Conservation (phyloP, 768 basidiomycete species). For the Tulasnella calospora region DNA sequence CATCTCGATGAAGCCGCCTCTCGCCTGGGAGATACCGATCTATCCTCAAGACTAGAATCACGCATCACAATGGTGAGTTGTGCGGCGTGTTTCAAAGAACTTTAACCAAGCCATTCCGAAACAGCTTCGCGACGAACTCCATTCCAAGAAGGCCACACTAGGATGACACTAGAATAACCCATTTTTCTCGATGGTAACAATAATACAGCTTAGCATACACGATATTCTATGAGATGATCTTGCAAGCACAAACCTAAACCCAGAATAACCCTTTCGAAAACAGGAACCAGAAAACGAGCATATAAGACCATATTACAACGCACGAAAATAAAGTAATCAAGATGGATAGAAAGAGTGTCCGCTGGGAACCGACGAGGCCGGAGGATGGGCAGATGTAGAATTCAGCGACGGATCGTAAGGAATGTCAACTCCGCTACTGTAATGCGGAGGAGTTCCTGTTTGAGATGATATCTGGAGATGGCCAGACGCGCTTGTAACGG, state of each 20-base stretch:
- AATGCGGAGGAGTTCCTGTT: neutral
- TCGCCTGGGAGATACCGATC: constrained; percentile 20
- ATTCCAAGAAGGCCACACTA: constrained; percentile 18
- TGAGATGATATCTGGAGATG: neutral
- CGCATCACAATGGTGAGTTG: constrained; percentile 27
- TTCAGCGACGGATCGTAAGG: neutral
- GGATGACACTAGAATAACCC: neutral
- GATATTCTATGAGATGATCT: neutral
- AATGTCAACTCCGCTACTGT: neutral
- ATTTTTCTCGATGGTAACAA: neutral
- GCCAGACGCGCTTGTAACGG: neutral
- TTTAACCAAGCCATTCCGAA: neutral
- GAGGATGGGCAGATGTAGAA: neutral
- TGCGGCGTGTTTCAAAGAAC: neutral
- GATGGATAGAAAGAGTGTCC: neutral
- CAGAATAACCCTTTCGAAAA: constrained; percentile 4
- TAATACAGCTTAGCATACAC: constrained; percentile 8
- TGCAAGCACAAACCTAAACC: neutral
- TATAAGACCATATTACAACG: neutral
- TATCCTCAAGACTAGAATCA: constrained; percentile 26
- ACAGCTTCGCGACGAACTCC: constrained; percentile 24
- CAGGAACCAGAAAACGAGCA: neutral
- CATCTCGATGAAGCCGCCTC: constrained; percentile 16
- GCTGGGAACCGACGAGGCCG: neutral
- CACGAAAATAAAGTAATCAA: neutral